Percentiles rank a stretch among this genome's conserved stretches.
phyloP scores from a whole-genome alignment of 2,329 filamentous ascomycete genomes.

The Ilyonectria mors-panacis region DNA sequence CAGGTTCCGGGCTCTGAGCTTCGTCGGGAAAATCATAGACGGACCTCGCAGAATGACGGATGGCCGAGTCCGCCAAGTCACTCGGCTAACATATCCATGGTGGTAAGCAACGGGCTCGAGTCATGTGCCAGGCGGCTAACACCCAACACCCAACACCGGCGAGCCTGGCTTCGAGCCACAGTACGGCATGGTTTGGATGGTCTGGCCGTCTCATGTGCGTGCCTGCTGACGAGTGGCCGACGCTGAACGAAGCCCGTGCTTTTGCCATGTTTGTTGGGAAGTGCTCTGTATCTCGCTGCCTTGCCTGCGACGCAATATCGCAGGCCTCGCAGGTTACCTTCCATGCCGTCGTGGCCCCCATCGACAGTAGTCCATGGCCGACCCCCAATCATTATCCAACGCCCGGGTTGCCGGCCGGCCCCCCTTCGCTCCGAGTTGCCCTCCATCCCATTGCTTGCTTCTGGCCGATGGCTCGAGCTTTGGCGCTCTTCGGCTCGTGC shows the following conservation, averaged over 20 bases:
- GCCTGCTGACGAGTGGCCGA: conserved; percentile 22
- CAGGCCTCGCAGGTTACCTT: neutral
- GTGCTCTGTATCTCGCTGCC: neutral
- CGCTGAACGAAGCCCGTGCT: conserved; percentile 16
- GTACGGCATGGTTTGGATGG: neutral
- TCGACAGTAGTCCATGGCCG: neutral
- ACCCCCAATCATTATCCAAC: conserved; percentile 9
- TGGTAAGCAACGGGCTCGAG: conserved; percentile 13
- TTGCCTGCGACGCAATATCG: neutral
- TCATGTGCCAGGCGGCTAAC: conserved; percentile 20
- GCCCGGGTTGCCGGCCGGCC: conserved; percentile 7
- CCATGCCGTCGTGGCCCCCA: neutral
- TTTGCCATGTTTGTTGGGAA: conserved; percentile 10
- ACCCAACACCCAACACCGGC: neutral
- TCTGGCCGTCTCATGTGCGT: neutral
- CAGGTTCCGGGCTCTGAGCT: neutral
- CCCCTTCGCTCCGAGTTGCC: conserved; percentile 10
- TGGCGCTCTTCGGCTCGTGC: conserved; percentile 14
- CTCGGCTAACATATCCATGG: neutral
- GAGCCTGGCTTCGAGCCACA: neutral
- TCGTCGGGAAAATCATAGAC: neutral
- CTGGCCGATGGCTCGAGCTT: conserved; percentile 1
- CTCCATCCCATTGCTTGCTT: conserved; percentile 14
- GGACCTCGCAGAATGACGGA: neutral
- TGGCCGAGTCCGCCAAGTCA: neutral